A percentile compares a stretch with the other conserved stretches of the same genome.
These are phyloP conservation scores for Amauroascus verrucosus DNA, from an alignment of 2,329 filamentous ascomycete genomes.

Conservation along the genomic window DNA sequence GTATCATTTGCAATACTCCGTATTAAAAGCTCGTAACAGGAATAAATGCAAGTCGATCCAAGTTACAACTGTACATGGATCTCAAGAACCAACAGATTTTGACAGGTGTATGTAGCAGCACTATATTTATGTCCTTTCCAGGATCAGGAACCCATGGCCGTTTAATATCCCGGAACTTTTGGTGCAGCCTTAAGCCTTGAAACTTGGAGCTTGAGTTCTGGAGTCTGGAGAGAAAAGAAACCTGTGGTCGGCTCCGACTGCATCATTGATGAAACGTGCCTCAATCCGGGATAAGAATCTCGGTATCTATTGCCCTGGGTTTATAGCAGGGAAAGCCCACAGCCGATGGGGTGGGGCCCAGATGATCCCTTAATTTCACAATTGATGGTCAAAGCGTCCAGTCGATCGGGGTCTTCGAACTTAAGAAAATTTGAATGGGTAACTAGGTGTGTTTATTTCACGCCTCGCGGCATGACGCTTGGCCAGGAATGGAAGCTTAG, in stretches of 20 bases:
- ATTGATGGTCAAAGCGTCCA: constrained; percentile 7
- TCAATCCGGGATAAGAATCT: neutral
- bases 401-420: neutral
- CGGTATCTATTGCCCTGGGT: neutral
- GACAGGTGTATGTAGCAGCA: too few relatives aligned
- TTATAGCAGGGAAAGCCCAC: neutral
- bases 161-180: neutral
- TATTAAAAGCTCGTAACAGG: neutral
- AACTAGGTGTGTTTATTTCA: neutral
- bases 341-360: neutral
- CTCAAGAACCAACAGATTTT: neutral
- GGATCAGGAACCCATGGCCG: neutral
- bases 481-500: constrained; percentile 7
- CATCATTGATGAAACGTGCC: constrained; percentile 2
- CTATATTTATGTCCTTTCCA: neutral
- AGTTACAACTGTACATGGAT: neutral
- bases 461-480: neutral
- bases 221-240: neutral
- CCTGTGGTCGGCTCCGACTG: neutral
- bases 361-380: constrained; percentile 9
- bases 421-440: neutral
- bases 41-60: neutral
- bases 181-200: constrained; percentile 6
- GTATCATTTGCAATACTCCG: neutral
- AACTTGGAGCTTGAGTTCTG: neutral